These are phyloP conservation scores for Entoloma clypeatum DNA, from an alignment of 1,284 basidiomycete genomes.

Conservation along the genomic window DNA sequence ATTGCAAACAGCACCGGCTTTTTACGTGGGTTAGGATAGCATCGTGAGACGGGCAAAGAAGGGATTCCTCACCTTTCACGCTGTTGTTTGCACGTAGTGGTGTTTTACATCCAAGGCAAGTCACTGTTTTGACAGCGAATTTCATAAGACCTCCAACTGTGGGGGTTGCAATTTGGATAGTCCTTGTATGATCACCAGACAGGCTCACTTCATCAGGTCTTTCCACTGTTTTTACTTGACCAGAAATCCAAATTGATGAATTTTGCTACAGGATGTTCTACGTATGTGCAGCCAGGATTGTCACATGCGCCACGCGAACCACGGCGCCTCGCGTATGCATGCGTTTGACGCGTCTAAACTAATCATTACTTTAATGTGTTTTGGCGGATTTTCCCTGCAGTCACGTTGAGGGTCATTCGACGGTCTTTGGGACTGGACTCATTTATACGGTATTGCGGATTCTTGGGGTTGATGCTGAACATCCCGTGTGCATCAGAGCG, in stretches of 20 bases:
- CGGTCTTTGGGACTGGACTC: conserved; percentile 91
- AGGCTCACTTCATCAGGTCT: conserved; percentile 89
- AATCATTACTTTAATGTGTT: not conserved
- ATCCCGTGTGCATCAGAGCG: conserved; percentile 77
- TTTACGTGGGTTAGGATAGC: conserved; percentile 10
- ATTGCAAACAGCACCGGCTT: conserved; percentile 89
- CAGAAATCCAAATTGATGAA: conserved; percentile 2
- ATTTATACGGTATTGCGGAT: conserved; percentile 90
- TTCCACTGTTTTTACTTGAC: not conserved
- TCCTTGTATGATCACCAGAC: conserved; percentile 88
- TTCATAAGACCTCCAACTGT: conserved; percentile 96
- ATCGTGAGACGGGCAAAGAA: too few species aligned
- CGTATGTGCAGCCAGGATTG: too few species aligned
- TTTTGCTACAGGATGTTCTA: conserved; percentile 73
- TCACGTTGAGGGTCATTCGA: conserved; percentile 90
- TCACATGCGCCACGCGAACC: too few species aligned
- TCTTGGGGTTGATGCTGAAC: conserved; percentile 79
- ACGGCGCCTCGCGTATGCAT: not conserved
- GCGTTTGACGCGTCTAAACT: not conserved
- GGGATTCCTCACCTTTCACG: conserved; percentile 62
- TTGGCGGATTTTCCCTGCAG: conserved; percentile 42
- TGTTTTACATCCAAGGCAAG: conserved; percentile 92
- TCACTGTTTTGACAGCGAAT: conserved; percentile 91
- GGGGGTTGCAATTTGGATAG: conserved; percentile 92
- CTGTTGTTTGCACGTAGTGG: conserved; percentile 72